Conservation (phyloP, 495 filamentous ascomycete genomes). For the Trichoderma asperelloides region DNA sequence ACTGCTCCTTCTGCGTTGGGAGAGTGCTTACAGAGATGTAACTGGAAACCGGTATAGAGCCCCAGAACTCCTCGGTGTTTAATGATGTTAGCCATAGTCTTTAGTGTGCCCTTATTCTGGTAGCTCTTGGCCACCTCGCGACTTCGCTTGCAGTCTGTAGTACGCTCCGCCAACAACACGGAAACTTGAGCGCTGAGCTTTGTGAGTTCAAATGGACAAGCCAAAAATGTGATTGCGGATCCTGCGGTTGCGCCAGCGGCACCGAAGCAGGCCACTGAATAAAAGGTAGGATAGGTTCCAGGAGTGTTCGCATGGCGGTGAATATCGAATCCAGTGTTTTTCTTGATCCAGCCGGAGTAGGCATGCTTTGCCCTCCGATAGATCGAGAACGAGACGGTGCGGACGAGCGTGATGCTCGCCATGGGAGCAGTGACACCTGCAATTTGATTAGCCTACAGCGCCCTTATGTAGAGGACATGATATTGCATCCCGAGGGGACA, state of each 20-base stretch:
- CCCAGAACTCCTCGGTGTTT: slow-evolving; percentile 67
- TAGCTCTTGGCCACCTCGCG: slow-evolving; percentile 58
- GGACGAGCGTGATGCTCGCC: slow-evolving; percentile 77
- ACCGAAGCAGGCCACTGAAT: slow-evolving; percentile 65
- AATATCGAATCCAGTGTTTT: slow-evolving; percentile 58
- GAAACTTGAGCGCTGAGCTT: slow-evolving; percentile 87
- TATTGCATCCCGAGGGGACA: neutral
- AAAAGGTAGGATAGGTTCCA: slow-evolving; percentile 59
- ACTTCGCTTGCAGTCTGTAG: slow-evolving; percentile 43
- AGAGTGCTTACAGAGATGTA: slow-evolving; percentile 61
- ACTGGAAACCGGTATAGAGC: slow-evolving; percentile 76
- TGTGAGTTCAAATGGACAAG: slow-evolving; percentile 90
- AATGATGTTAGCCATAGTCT: slow-evolving; percentile 71
- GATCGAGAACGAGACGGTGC: slow-evolving; percentile 87
- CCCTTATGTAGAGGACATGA: neutral
- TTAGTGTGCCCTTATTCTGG: slow-evolving; percentile 70
- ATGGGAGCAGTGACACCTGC: slow-evolving; percentile 71
- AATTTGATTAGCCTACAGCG: neutral
- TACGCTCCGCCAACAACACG: slow-evolving; percentile 67
- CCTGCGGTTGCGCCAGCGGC: slow-evolving; percentile 72
- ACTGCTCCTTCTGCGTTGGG: neutral
- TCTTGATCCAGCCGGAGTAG: slow-evolving; percentile 58
- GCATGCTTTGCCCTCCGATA: slow-evolving; percentile 78
- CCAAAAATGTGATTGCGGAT: slow-evolving; percentile 69
- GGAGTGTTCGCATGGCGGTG: slow-evolving; percentile 59